phyloP scores from a whole-genome alignment of 805 yeast genomes.

The Wickerhamomyces hampshirensis region DNA sequence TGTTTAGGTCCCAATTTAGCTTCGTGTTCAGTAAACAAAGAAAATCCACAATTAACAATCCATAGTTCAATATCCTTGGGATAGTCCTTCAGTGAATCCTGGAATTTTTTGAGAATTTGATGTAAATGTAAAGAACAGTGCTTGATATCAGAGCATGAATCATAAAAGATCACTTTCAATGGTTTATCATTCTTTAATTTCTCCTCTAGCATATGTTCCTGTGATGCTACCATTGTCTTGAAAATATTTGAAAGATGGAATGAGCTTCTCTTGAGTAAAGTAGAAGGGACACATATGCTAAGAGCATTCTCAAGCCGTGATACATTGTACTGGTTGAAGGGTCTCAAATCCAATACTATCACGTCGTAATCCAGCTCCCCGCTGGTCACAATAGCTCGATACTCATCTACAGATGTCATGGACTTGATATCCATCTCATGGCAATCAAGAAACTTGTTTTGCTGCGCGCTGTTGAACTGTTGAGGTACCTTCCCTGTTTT shows the following conservation, averaged over 20 bases:
- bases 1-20: slow-evolving; percentile 1
- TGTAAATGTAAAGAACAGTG: slow-evolving; percentile 23
- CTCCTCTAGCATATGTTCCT: slow-evolving; percentile 12
- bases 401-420: slow-evolving; percentile 10
- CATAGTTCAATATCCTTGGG: slow-evolving; percentile 13
- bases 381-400: background rate
- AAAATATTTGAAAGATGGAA: slow-evolving; percentile 24
- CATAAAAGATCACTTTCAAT: slow-evolving; percentile 21
- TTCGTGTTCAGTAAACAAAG: slow-evolving; percentile 7
- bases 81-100: slow-evolving; percentile 10
- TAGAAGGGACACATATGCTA: slow-evolving; percentile 84
- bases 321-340: slow-evolving; percentile 68
- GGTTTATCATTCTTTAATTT: slow-evolving; percentile 8
- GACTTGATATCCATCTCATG: slow-evolving; percentile 9
- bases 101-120: slow-evolving; percentile 24
- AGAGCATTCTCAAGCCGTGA: slow-evolving; percentile 57
- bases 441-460: slow-evolving; percentile 13
- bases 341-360: slow-evolving; percentile 55
- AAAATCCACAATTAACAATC: slow-evolving; percentile 21
- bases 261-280: slow-evolving; percentile 60
- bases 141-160: slow-evolving; percentile 15
- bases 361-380: slow-evolving; percentile 6
- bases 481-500: slow-evolving; percentile 9
- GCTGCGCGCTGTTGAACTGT: slow-evolving; percentile 7
- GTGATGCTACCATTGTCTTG: slow-evolving; percentile 24